Evolutionary conservation across 768 basidiomycete genomes (phyloP).

Genomic region (Auriscalpium microsporum): DNA sequence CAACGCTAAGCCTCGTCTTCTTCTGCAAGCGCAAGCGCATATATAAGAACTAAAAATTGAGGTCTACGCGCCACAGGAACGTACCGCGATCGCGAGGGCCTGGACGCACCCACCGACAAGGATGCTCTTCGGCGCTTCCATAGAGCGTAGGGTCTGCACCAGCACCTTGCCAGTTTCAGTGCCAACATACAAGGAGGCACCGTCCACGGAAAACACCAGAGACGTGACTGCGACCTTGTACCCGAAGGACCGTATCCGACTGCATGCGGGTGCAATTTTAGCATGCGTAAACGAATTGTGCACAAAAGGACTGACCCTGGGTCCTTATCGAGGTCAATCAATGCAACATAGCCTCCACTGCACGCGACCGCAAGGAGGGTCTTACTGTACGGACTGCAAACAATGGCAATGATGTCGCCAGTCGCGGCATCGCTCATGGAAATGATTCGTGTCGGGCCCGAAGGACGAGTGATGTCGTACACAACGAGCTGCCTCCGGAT

Average conservation of each 20-base stretch:
- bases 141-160: conserved; percentile 51
- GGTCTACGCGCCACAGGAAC: conserved; percentile 3
- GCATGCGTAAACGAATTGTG: not conserved
- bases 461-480: conserved; percentile 55
- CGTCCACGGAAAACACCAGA: conserved; percentile 62
- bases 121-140: conserved; percentile 56
- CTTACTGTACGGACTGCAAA: conserved; percentile 71
- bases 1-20: conserved; percentile 17
- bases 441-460: conserved; percentile 45
- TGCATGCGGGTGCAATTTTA: conserved; percentile 18
- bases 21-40: conserved; percentile 1
- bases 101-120: conserved; percentile 42
- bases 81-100: conserved; percentile 51
- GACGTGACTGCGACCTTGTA: conserved; percentile 48
- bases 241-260: conserved; percentile 50
- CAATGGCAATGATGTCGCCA: conserved; percentile 46
- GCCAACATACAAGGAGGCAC: conserved; percentile 57
- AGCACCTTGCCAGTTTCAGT: conserved; percentile 58
- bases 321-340: conserved; percentile 71
- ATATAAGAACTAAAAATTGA: too few species aligned
- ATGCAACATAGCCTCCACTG: conserved; percentile 41
- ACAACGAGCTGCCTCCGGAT: conserved; percentile 44
- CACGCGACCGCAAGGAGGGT: conserved; percentile 55
- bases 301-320: conserved; percentile 40
- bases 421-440: conserved; percentile 33